A percentile compares a stretch with the other conserved stretches of the same genome.
These are phyloP conservation scores for Taiozyma sp. DNA, from an alignment of 1,139 yeast genomes.

Conservation along the genomic window DNA sequence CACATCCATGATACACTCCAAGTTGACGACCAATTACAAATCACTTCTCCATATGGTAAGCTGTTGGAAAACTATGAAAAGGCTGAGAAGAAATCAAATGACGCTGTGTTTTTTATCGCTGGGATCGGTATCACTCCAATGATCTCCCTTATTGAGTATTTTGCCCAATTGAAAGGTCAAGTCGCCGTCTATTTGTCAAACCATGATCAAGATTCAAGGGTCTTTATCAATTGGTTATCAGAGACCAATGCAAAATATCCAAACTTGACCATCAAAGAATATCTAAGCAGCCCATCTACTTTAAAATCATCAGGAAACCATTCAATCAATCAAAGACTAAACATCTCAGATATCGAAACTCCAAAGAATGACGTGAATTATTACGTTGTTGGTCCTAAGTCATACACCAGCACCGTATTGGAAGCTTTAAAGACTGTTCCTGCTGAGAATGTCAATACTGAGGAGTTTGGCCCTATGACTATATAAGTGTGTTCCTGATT, in stretches of 20 bases:
- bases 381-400: conserved; percentile 20
- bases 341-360: conserved; percentile 6
- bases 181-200: conserved; percentile 18
- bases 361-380: conserved; percentile 4
- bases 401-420: conserved; percentile 14
- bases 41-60: conserved; percentile 61
- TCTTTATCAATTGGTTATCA: conserved; percentile 13
- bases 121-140: conserved; percentile 70
- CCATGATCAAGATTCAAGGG: conserved; percentile 7
- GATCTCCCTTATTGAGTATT: conserved; percentile 18
- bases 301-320: conserved; percentile 3
- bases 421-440: conserved; percentile 11
- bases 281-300: not conserved
- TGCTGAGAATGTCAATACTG: conserved; percentile 14
- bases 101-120: conserved; percentile 47
- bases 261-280: conserved; percentile 6
- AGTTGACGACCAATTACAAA: conserved; percentile 45
- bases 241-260: conserved; percentile 9
- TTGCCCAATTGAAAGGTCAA: conserved; percentile 11
- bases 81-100: conserved; percentile 16
- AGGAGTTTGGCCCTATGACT: conserved; percentile 20
- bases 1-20: conserved; percentile 45
- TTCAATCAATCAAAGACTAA: conserved; percentile 7
- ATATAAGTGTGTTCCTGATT: conserved; percentile 1
- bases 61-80: conserved; percentile 28